Conservation (phyloP, 2,329 filamentous ascomycete species). For the Orbilia ellipsospora region DNA sequence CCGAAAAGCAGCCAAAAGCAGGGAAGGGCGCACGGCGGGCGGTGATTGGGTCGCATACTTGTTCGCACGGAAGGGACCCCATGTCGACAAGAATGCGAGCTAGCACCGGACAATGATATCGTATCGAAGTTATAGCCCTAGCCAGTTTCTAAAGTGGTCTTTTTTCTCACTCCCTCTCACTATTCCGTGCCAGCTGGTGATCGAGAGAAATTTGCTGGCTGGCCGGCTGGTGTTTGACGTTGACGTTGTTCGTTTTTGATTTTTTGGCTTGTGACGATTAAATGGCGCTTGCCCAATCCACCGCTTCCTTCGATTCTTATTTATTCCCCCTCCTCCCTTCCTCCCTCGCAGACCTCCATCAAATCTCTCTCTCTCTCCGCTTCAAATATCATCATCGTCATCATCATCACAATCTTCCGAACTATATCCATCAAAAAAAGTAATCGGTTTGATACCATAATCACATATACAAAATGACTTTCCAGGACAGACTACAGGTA, state of each 20-base stretch:
- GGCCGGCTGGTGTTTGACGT: too few species aligned
- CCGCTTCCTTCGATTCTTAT: too few species aligned
- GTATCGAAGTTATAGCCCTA: too few species aligned
- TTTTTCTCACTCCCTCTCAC: too few species aligned
- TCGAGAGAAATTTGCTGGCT: too few species aligned
- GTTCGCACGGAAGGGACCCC: constrained; percentile 1
- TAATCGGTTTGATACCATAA: neutral
- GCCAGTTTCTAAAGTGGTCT: too few species aligned
- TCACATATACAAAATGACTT: constrained; percentile 40
- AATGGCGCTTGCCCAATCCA: too few species aligned
- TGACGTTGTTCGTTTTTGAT: too few species aligned
- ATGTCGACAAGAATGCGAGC: constrained; percentile 36
- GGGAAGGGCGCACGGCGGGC: constrained; percentile 5
- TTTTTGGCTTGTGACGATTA: too few species aligned
- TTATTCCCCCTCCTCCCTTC: neutral
- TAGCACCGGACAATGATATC: constrained; percentile 11
- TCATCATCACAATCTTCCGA: constrained; percentile 6
- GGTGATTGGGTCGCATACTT: constrained; percentile 34
- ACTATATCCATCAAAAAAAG: neutral
- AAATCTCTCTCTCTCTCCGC: constrained; percentile 1
- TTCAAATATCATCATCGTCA: constrained; percentile 3
- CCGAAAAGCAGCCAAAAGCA: constrained; percentile 16
- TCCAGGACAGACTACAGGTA: constrained; percentile 50
- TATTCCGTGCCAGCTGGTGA: too few species aligned
- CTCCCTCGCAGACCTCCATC: neutral